Evolutionary conservation across 345 rosid genomes (phyloP).

Genomic region (Lepidium didymum): DNA sequence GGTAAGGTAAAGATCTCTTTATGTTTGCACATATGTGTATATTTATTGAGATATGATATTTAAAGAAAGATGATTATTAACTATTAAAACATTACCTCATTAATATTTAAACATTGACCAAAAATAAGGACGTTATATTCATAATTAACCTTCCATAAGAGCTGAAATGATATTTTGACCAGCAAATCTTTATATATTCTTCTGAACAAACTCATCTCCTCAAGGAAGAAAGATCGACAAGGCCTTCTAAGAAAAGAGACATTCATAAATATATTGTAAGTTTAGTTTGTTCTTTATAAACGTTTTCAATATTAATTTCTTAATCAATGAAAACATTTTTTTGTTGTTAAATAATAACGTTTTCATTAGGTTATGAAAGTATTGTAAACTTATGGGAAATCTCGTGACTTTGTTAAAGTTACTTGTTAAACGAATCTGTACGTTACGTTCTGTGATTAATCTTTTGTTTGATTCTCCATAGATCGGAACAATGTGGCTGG

Average conservation of each 20-base stretch:
- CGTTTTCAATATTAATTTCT: too few species aligned
- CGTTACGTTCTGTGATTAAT: background rate
- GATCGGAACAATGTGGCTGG: constrained; percentile 10
- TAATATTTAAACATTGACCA: background rate
- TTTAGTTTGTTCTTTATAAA: background rate
- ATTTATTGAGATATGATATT: background rate
- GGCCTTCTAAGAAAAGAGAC: background rate
- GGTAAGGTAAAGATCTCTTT: too few species aligned
- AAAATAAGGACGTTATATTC: background rate
- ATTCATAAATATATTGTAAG: background rate
- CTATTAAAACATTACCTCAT: background rate
- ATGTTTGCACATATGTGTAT: too few species aligned
- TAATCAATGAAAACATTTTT: too few species aligned
- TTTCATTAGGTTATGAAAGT: too few species aligned
- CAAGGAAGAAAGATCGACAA: background rate
- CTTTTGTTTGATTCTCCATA: background rate
- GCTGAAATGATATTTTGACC: background rate
- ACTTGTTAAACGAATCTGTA: background rate
- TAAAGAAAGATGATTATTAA: background rate
- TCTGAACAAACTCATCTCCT: background rate
- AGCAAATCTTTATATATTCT: background rate
- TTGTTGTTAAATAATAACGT: too few species aligned
- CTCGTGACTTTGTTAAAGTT: too few species aligned
- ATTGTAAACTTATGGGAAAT: too few species aligned
- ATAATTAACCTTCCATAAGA: background rate